Percentiles rank a stretch among this genome's conserved stretches.
These are phyloP conservation scores for Fusarium dlaminii DNA, from an alignment of 2,329 filamentous ascomycete genomes.

Conservation along the genomic window DNA sequence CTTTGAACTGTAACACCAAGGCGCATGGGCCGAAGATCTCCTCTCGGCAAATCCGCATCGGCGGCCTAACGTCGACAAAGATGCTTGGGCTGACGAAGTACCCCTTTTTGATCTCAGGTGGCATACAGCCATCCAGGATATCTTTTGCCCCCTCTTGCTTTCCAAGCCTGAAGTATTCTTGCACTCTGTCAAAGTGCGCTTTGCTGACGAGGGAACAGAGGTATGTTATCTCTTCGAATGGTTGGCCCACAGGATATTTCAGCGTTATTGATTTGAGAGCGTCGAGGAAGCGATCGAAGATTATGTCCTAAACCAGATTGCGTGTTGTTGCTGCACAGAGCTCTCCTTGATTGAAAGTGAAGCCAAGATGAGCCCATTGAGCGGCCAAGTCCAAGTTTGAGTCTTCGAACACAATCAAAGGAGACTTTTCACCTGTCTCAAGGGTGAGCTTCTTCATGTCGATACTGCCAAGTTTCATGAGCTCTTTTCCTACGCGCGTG, in stretches of 20 bases:
- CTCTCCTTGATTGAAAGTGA: background rate
- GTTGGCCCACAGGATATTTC: background rate
- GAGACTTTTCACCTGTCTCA: background rate
- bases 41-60: background rate
- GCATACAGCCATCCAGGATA: background rate
- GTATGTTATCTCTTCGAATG: background rate
- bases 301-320: background rate
- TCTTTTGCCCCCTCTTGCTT: background rate
- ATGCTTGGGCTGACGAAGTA: background rate
- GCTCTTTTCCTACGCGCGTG: background rate
- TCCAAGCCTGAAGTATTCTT: background rate
- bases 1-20: background rate
- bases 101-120: background rate
- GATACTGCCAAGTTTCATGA: background rate
- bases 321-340: background rate
- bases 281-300: background rate
- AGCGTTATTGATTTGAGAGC: background rate
- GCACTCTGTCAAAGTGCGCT: background rate
- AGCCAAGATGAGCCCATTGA: background rate
- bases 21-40: background rate
- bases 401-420: background rate
- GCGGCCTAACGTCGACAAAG: background rate
- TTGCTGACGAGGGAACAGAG: background rate
- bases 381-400: background rate
- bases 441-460: background rate